Conservation (phyloP, 1,284 basidiomycete species). For the Microbotryomycetes sp. region DNA sequence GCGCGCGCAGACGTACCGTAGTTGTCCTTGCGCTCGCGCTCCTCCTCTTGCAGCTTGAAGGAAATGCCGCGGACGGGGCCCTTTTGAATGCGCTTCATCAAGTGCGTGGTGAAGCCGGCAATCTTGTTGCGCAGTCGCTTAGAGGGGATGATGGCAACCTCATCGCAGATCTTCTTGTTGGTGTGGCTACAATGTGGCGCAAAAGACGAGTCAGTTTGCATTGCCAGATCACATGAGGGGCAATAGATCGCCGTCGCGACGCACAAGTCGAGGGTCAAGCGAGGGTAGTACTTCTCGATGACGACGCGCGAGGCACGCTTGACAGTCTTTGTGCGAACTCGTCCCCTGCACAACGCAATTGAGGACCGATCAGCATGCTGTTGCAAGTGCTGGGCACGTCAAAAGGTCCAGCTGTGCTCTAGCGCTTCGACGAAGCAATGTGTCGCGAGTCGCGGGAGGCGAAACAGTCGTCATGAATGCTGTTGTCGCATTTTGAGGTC, state of each 20-base stretch:
- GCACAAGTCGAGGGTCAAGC: slow-evolving; percentile 38
- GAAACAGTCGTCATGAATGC: no score
- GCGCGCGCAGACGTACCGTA: slow-evolving; percentile 46
- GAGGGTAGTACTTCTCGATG: slow-evolving; percentile 93
- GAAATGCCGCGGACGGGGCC: slow-evolving; percentile 99
- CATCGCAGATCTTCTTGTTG: slow-evolving; percentile 99
- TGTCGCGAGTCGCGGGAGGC: no score
- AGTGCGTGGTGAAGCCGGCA: slow-evolving; percentile 97
- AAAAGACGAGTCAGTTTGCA: neutral
- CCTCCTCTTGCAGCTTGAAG: slow-evolving; percentile 99
- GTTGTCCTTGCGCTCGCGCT: slow-evolving; percentile 98
- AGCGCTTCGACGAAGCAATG: no score
- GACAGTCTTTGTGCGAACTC: slow-evolving; percentile 99
- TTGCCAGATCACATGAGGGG: neutral
- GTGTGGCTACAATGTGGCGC: slow-evolving; percentile 49
- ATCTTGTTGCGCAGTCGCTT: slow-evolving; percentile 99
- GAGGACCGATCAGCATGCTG: no score
- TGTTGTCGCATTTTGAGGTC: no score
- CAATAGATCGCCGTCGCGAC: slow-evolving; percentile 26
- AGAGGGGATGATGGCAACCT: slow-evolving; percentile 87
- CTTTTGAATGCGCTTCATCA: slow-evolving; percentile 99
- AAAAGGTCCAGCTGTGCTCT: no score
- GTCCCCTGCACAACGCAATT: slow-evolving; percentile 86
- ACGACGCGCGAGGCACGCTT: slow-evolving; percentile 98
- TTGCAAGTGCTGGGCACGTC: no score